Conservation (phyloP, 176 grass and related monocot species). For the Avena insularis region DNA sequence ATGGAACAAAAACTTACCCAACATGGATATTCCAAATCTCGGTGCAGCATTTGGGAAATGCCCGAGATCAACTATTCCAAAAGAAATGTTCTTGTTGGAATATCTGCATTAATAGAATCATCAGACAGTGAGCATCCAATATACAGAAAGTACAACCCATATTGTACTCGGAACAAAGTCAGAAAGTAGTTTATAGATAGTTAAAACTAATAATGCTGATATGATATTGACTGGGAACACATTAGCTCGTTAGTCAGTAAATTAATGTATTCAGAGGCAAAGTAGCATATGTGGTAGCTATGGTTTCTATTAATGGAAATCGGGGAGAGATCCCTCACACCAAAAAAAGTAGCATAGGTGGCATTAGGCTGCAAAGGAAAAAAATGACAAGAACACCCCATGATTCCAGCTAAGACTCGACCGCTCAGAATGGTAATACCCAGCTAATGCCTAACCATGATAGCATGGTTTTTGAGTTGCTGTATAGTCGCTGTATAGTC, state of each 20-base stretch:
- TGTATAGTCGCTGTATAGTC: no score
- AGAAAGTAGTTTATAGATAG: slow-evolving; percentile 30
- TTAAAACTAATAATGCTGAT: slow-evolving; percentile 27
- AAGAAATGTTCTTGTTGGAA: slow-evolving; percentile 92
- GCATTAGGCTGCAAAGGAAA: slow-evolving; percentile 13
- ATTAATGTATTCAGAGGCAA: slow-evolving; percentile 27
- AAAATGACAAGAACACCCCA: background rate
- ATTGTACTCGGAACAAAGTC: slow-evolving; percentile 31
- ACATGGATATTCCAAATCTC: slow-evolving; percentile 90
- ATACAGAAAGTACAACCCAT: background rate
- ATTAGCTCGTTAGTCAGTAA: slow-evolving; percentile 24
- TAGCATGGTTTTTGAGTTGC: background rate
- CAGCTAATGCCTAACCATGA: background rate
- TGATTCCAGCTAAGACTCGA: slow-evolving; percentile 18
- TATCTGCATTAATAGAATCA: slow-evolving; percentile 67
- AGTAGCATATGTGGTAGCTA: background rate
- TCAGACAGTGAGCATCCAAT: slow-evolving; percentile 15
- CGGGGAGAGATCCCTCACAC: no score
- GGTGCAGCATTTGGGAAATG: slow-evolving; percentile 97
- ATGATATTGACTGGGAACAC: slow-evolving; percentile 30
- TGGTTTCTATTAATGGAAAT: no score
- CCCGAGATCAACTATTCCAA: slow-evolving; percentile 94
- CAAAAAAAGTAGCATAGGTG: background rate
- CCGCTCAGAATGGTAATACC: slow-evolving; percentile 3
- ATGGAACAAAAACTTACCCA: slow-evolving; percentile 56